Conservation (phyloP, 169 alveolate genomes). For the Fabrea salina region DNA sequence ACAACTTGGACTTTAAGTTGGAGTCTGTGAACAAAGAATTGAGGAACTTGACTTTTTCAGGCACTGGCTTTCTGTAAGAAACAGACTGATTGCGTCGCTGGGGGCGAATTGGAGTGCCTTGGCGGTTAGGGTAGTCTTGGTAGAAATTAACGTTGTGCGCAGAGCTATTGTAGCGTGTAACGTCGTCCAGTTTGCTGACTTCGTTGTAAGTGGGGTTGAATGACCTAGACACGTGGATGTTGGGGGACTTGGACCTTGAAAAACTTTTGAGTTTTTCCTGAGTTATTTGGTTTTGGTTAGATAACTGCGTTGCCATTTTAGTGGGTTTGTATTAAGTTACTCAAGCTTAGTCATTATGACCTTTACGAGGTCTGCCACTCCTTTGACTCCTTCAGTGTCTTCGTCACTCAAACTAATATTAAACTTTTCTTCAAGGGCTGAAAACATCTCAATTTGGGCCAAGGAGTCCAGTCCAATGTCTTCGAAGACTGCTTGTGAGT, state of each 20-base stretch:
- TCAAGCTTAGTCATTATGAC: background rate
- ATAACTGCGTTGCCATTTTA: no score
- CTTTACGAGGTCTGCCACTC: constrained; percentile 10
- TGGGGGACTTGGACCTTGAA: background rate
- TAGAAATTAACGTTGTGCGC: background rate
- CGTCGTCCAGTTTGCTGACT: constrained; percentile 5
- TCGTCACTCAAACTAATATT: background rate
- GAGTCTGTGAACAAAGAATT: no score
- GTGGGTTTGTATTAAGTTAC: no score
- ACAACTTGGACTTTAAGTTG: no score
- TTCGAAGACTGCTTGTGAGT: background rate
- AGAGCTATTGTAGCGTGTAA: constrained; percentile 22
- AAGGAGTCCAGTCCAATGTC: constrained; percentile 14
- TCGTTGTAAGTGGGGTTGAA: background rate
- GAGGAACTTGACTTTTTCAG: no score
- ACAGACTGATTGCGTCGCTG: background rate
- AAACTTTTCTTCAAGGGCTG: constrained; percentile 1
- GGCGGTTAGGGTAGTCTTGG: constrained; percentile 29
- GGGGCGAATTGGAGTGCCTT: constrained; percentile 26
- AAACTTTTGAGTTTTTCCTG: background rate
- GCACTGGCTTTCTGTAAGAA: background rate
- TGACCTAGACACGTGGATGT: constrained; percentile 18
- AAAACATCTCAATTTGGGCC: background rate
- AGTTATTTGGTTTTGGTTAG: no score
- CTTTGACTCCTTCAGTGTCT: background rate